These are phyloP conservation scores for Fraxinus xanthoxyloides DNA, from an alignment of 305 asterid genomes.

Conservation along the genomic window DNA sequence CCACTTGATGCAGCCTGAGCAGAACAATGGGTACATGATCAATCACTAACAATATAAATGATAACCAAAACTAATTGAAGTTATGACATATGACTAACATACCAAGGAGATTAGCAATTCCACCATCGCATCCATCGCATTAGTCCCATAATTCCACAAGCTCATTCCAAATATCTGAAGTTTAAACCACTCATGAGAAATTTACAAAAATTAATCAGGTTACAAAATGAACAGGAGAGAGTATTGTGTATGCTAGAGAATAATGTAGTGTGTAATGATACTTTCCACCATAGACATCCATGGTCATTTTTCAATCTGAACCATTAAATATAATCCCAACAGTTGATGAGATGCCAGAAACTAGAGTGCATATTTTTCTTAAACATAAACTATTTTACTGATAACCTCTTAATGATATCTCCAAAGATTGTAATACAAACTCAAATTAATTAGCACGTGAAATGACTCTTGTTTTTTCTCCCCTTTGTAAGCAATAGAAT, in stretches of 20 bases:
- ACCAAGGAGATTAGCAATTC: constrained; percentile 75
- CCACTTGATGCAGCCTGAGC: constrained; percentile 81
- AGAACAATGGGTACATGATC: background rate
- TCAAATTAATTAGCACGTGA: background rate
- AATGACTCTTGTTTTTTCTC: background rate
- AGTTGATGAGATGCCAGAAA: background rate
- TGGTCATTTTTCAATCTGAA: background rate
- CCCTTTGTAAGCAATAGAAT: background rate
- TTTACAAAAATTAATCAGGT: background rate
- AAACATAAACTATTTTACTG: background rate
- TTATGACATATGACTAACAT: constrained; percentile 21
- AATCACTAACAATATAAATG: constrained; percentile 6
- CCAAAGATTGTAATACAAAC: background rate
- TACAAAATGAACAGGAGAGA: constrained; percentile 2
- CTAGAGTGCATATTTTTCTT: background rate
- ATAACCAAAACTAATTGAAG: constrained; percentile 9
- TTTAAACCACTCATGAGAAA: constrained; percentile 13
- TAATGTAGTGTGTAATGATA: background rate
- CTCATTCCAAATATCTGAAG: constrained; percentile 73
- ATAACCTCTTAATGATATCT: background rate
- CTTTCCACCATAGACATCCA: background rate
- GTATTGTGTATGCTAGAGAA: background rate
- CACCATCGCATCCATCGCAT: constrained; percentile 80
- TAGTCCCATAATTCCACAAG: constrained; percentile 75
- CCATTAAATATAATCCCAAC: background rate